These are phyloP conservation scores for Arabis alpina DNA, from an alignment of 345 rosid species.

Conservation along the genomic window DNA sequence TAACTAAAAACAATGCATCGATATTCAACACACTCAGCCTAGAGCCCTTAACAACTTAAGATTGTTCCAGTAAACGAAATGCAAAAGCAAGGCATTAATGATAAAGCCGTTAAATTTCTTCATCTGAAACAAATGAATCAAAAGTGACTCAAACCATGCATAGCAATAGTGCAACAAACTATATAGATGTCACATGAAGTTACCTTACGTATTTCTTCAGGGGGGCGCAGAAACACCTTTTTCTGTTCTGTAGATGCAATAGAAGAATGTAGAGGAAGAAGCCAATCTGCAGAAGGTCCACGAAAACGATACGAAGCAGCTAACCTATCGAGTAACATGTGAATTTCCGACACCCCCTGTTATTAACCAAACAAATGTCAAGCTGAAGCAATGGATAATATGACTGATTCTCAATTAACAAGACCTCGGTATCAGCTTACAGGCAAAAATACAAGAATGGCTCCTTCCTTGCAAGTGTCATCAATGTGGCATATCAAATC, in stretches of 20 bases:
- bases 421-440: conserved; percentile 50
- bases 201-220: conserved; percentile 77
- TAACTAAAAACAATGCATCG: conserved; percentile 23
- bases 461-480: conserved; percentile 76
- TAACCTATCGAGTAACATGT: conserved; percentile 71
- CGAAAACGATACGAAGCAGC: conserved; percentile 83
- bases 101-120: neutral
- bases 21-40: conserved; percentile 16
- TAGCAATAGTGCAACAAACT: conserved; percentile 19
- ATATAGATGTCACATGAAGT: conserved; percentile 26
- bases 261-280: conserved; percentile 90
- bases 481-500: conserved; percentile 85
- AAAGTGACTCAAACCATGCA: conserved; percentile 12
- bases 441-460: conserved; percentile 84
- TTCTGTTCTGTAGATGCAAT: conserved; percentile 73
- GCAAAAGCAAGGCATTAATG: conserved; percentile 9
- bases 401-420: conserved; percentile 5
- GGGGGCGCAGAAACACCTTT: conserved; percentile 78
- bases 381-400: conserved; percentile 13
- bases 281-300: conserved; percentile 82
- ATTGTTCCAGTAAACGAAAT: neutral
- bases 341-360: conserved; percentile 85
- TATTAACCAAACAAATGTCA: conserved; percentile 30
- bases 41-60: neutral
- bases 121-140: conserved; percentile 11